Conservation (phyloP, 2,329 filamentous ascomycete species). For the Fusarium aywerte region DNA sequence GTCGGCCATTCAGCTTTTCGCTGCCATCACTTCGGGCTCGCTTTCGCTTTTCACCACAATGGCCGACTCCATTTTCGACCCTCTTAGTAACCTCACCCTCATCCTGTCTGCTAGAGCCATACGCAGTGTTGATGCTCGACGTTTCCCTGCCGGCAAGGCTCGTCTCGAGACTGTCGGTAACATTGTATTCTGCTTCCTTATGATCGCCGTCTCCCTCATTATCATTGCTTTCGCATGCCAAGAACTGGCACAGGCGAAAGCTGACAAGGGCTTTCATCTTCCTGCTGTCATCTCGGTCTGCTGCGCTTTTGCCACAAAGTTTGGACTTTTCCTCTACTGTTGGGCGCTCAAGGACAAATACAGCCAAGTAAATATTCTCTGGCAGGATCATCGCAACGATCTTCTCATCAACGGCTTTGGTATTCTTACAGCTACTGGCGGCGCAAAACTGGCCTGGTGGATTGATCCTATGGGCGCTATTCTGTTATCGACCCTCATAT, state of each 20-base stretch:
- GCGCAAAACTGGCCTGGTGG: conserved; percentile 91
- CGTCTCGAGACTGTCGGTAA: conserved; percentile 96
- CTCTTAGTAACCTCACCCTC: conserved; percentile 85
- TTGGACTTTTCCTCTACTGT: conserved; percentile 88
- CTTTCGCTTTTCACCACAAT: conserved; percentile 97
- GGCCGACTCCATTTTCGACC: conserved; percentile 95
- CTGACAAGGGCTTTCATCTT: conserved; percentile 76
- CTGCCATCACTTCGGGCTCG: conserved; percentile 86
- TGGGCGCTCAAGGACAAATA: conserved; percentile 92
- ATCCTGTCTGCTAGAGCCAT: conserved; percentile 90
- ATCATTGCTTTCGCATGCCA: conserved; percentile 88
- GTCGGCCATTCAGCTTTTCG: conserved; percentile 86
- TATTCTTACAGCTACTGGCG: conserved; percentile 90
- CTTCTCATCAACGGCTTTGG: conserved; percentile 95
- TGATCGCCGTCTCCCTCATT: conserved; percentile 91
- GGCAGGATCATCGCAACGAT: conserved; percentile 98
- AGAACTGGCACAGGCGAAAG: conserved; percentile 69
- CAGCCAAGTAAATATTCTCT: conserved; percentile 89
- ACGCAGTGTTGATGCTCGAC: conserved; percentile 82
- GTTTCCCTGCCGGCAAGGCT: conserved; percentile 92
- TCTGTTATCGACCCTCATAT: conserved; percentile 81
- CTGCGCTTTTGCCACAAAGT: conserved; percentile 86
- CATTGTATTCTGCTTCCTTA: conserved; percentile 95
- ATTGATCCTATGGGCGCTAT: conserved; percentile 94
- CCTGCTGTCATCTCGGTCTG: conserved; percentile 86